Conservation (phyloP, 768 basidiomycete species). For the Crucibulum laeve region DNA sequence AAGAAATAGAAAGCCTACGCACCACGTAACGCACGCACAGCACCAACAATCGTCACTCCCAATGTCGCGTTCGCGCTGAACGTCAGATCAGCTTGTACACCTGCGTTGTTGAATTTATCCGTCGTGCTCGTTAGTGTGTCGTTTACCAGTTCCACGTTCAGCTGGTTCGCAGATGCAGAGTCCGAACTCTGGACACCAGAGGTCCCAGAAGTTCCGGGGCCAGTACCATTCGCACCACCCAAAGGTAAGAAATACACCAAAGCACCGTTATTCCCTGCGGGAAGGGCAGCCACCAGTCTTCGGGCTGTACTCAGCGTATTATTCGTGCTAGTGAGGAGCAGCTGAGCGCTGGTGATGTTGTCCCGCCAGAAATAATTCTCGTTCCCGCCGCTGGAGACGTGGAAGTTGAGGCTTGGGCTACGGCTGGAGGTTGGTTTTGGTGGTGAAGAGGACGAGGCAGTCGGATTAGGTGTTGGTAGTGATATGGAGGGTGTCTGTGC, state of each 20-base stretch:
- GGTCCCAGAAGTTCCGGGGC: too few relatives aligned
- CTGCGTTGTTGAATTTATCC: conserved; percentile 22
- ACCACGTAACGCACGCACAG: conserved; percentile 37
- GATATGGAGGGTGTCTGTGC: too few relatives aligned
- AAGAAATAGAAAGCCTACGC: not conserved
- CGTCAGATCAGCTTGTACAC: conserved; percentile 29
- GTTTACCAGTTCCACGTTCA: conserved; percentile 15
- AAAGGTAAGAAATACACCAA: conserved; percentile 34
- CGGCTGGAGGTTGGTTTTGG: not conserved
- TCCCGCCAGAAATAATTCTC: conserved; percentile 40
- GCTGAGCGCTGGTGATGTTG: conserved; percentile 31
- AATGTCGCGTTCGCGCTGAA: conserved; percentile 29
- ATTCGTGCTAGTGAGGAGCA: conserved; percentile 29
- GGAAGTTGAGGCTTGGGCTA: conserved; percentile 13
- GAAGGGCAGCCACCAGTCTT: conserved; percentile 36
- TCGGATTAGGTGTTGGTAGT: too few relatives aligned
- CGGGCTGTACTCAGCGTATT: conserved; percentile 17
- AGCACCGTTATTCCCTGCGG: conserved; percentile 39
- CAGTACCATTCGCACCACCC: too few relatives aligned
- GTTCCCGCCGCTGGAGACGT: conserved; percentile 32
- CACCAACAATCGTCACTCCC: conserved; percentile 37
- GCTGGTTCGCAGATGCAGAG: not conserved
- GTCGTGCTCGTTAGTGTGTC: conserved; percentile 14
- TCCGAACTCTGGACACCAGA: too few relatives aligned
- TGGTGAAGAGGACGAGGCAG: not conserved